Conservation (phyloP, 305 asterid genomes). For the Fraxinus angustifolia region DNA sequence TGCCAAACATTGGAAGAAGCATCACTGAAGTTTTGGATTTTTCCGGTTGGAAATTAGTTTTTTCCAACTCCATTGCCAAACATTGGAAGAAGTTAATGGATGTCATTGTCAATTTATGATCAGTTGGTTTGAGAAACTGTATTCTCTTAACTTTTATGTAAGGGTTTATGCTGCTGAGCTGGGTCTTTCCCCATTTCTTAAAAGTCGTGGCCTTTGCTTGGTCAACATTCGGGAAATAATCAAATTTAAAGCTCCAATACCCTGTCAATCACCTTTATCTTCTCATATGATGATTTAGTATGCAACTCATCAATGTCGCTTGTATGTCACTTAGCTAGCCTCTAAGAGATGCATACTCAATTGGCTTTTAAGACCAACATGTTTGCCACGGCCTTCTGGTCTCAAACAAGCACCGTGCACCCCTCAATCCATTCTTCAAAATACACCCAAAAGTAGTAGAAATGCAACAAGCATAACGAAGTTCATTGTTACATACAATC, state of each 20-base stretch:
- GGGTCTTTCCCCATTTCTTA: not conserved
- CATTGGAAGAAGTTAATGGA: not conserved
- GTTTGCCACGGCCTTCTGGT: not conserved
- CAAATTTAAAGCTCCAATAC: not conserved
- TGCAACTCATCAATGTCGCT: not conserved
- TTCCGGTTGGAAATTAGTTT: not conserved
- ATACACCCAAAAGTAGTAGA: not conserved
- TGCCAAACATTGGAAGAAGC: not conserved
- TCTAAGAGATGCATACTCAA: not conserved
- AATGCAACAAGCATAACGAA: not conserved
- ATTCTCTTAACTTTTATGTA: not conserved
- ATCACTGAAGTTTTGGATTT: conserved; percentile 4
- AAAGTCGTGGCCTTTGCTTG: not conserved
- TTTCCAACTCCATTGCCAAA: not conserved
- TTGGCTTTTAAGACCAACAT: not conserved
- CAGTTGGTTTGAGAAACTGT: not conserved
- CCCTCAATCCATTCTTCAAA: not conserved
- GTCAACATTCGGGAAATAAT: not conserved
- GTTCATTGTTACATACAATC: not conserved
- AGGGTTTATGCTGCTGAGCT: not conserved
- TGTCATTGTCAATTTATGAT: not conserved
- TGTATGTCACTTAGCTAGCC: not conserved
- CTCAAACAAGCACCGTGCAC: not conserved
- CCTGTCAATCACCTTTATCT: not conserved
- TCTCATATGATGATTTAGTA: not conserved